Percentiles rank a stretch among this genome's conserved stretches.
phyloP scores from a whole-genome alignment of 163 green algal species.

The Chlamydomonas reinhardtii region DNA sequence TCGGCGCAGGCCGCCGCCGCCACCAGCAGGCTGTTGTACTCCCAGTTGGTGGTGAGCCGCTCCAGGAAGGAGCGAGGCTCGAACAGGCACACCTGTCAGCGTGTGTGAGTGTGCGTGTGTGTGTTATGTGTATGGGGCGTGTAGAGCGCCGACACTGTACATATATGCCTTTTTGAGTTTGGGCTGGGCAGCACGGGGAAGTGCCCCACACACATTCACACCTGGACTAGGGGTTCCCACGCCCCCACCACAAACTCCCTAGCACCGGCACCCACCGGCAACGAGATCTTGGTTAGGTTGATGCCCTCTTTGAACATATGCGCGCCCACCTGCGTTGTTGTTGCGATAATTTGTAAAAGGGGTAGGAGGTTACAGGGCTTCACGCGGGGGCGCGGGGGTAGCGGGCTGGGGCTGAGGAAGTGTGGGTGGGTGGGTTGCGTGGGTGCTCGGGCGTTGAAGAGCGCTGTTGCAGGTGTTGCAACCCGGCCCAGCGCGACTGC shows the following conservation, averaged over 20 bases:
- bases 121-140: too few relatives aligned
- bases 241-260: too few relatives aligned
- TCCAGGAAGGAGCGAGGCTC: constrained; percentile 73
- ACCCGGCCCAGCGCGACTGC: neutral
- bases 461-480: neutral
- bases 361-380: neutral
- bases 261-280: constrained; percentile 44
- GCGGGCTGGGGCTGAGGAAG: neutral
- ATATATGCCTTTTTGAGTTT: too few relatives aligned
- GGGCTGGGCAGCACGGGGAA: too few relatives aligned
- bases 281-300: constrained; percentile 70
- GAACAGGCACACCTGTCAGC: constrained; percentile 60
- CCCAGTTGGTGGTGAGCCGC: constrained; percentile 69
- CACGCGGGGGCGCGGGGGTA: neutral
- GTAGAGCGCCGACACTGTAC: too few relatives aligned
- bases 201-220: too few relatives aligned
- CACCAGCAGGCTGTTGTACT: constrained; percentile 65
- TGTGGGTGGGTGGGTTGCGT: neutral
- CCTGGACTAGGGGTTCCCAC: too few relatives aligned
- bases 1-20: constrained; percentile 54
- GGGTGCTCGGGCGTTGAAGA: too few relatives aligned
- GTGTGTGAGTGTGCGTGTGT: too few relatives aligned
- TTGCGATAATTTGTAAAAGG: neutral
- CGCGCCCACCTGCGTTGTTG: constrained; percentile 29
- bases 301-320: constrained; percentile 67